These are phyloP conservation scores for Mycena alexandri DNA, from an alignment of 768 basidiomycete species.

Conservation along the genomic window DNA sequence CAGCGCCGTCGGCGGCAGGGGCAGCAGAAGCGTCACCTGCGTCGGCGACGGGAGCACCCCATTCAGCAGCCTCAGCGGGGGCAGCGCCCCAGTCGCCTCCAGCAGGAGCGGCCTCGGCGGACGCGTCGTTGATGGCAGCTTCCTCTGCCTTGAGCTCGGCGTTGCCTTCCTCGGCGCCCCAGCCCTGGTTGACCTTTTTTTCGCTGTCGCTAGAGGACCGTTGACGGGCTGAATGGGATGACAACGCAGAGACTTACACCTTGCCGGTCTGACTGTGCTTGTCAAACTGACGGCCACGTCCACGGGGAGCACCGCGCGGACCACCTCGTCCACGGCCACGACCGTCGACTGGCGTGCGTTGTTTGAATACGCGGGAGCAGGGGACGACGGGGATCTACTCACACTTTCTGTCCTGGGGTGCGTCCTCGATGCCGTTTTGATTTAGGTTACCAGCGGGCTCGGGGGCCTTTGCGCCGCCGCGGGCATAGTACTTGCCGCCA, in stretches of 20 bases:
- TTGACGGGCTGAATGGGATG: constrained; percentile 31
- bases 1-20: constrained; percentile 49
- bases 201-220: constrained; percentile 80
- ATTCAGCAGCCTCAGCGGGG: constrained; percentile 74
- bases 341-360: constrained; percentile 53
- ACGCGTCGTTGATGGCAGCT: constrained; percentile 79
- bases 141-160: constrained; percentile 87
- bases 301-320: constrained; percentile 64
- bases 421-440: constrained; percentile 44
- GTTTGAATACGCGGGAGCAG: constrained; percentile 25
- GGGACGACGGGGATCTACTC: constrained; percentile 37
- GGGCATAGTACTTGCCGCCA: constrained; percentile 76
- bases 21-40: constrained; percentile 59
- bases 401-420: constrained; percentile 50
- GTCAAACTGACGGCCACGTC: constrained; percentile 85
- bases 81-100: constrained; percentile 70
- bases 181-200: constrained; percentile 94
- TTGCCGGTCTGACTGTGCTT: constrained; percentile 90
- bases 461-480: constrained; percentile 64
- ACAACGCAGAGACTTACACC: constrained; percentile 63
- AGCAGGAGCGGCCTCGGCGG: constrained; percentile 57
- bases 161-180: constrained; percentile 93
- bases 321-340: constrained; percentile 64
- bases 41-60: constrained; percentile 57
- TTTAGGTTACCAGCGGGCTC: constrained; percentile 40